Conservation (phyloP, 306 rosid genomes). For the Oxytropis ochrocephala region DNA sequence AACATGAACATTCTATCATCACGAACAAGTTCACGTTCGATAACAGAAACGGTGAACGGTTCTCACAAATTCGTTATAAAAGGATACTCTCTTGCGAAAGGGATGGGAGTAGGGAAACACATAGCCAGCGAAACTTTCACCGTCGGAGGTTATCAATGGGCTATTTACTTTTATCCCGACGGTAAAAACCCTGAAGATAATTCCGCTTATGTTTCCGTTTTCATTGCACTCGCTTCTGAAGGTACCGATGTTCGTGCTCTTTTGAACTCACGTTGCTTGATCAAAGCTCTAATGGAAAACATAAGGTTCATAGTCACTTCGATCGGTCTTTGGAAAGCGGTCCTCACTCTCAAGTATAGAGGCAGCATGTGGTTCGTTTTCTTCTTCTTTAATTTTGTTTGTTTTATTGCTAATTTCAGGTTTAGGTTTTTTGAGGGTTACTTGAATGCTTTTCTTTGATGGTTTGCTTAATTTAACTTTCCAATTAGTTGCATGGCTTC, state of each 20-base stretch:
- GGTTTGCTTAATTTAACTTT: not conserved
- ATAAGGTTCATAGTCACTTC: conserved; percentile 90
- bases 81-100: conserved; percentile 88
- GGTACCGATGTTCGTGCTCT: conserved; percentile 95
- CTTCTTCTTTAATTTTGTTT: not conserved
- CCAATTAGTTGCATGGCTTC: not conserved
- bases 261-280: conserved; percentile 87
- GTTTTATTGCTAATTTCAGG: not conserved
- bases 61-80: conserved; percentile 87
- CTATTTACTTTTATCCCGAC: conserved; percentile 90
- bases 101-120: conserved; percentile 92
- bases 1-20: conserved; percentile 36
- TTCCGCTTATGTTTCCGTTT: conserved; percentile 88
- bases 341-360: conserved; percentile 82
- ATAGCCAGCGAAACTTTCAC: conserved; percentile 87
- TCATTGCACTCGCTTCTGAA: conserved; percentile 88
- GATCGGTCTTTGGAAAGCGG: conserved; percentile 91
- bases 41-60: conserved; percentile 90
- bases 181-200: conserved; percentile 93
- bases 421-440: not conserved
- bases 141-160: conserved; percentile 98
- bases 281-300: conserved; percentile 79
- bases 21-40: conserved; percentile 77
- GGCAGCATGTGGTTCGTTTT: conserved; percentile 90
- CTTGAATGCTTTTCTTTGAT: not conserved